phyloP scores from a whole-genome alignment of 495 filamentous ascomycete genomes.

The Rusavskia elegans region DNA sequence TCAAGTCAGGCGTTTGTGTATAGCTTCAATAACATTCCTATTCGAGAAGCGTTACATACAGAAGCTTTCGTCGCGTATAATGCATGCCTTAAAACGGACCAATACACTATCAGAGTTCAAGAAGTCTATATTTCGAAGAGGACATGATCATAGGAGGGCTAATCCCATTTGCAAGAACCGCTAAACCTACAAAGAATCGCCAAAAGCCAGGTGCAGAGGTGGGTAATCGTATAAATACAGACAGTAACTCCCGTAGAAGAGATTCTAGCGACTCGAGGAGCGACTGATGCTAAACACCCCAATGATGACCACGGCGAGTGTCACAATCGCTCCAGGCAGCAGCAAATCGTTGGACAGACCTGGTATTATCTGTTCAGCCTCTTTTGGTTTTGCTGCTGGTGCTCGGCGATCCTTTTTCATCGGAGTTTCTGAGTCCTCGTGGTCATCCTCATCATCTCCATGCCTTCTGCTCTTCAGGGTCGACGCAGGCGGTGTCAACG shows the following conservation, averaged over 20 bases:
- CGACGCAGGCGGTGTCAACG: slow-evolving; percentile 40
- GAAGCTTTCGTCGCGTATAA: too few species aligned
- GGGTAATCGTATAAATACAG: background rate
- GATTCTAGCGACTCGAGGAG: slow-evolving; percentile 40
- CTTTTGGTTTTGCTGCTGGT: slow-evolving; percentile 23
- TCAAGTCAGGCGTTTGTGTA: background rate
- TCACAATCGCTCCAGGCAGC: slow-evolving; percentile 87
- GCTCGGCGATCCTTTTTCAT: slow-evolving; percentile 24
- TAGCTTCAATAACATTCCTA: too few species aligned
- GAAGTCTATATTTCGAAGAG: too few species aligned
- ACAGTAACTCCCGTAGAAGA: background rate
- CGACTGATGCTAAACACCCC: slow-evolving; percentile 87
- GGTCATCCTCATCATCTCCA: slow-evolving; percentile 34
- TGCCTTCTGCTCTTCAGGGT: slow-evolving; percentile 42
- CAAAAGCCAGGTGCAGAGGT: background rate
- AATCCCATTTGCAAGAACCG: background rate
- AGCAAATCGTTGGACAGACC: slow-evolving; percentile 92
- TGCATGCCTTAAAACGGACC: too few species aligned
- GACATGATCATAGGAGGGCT: too few species aligned
- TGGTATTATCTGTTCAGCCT: slow-evolving; percentile 61
- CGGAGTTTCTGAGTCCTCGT: slow-evolving; percentile 46
- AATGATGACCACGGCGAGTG: slow-evolving; percentile 81
- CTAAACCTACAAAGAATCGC: background rate
- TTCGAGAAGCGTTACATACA: too few species aligned
- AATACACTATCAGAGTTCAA: too few species aligned